A percentile compares a stretch with the other conserved stretches of the same genome.
phyloP scores from a whole-genome alignment of 805 yeast genomes.

The Hanseniaspora occidentalis region DNA sequence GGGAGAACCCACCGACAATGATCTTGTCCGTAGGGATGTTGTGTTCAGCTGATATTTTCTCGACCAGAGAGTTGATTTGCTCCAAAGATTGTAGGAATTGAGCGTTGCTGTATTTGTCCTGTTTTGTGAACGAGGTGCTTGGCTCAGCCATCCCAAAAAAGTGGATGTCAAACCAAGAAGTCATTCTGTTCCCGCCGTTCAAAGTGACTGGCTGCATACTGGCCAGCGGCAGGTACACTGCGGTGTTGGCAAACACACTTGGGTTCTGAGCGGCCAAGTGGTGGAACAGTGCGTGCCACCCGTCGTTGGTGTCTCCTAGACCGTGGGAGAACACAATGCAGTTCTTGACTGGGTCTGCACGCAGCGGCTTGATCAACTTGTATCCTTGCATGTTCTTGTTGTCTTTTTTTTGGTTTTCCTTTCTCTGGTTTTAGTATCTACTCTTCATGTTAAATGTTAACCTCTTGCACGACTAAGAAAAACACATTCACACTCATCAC shows the following conservation, averaged over 20 bases:
- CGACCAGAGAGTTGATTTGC: slow-evolving; percentile 32
- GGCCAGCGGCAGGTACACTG: slow-evolving; percentile 86
- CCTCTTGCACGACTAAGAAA: too few species aligned
- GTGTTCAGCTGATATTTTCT: slow-evolving; percentile 35
- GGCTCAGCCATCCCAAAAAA: slow-evolving; percentile 32
- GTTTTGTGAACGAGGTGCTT: slow-evolving; percentile 20
- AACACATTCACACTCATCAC: not conserved
- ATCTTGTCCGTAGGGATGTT: slow-evolving; percentile 55
- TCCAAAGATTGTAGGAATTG: slow-evolving; percentile 44
- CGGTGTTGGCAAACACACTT: slow-evolving; percentile 37
- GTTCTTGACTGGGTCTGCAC: slow-evolving; percentile 1
- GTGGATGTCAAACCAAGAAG: slow-evolving; percentile 79
- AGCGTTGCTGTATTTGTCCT: slow-evolving; percentile 27
- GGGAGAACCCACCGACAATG: slow-evolving; percentile 91
- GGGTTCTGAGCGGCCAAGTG: slow-evolving; percentile 28
- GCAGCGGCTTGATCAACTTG: slow-evolving; percentile 1
- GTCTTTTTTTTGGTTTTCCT: not conserved
- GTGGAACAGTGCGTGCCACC: slow-evolving; percentile 78
- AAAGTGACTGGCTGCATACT: slow-evolving; percentile 59
- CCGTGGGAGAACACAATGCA: slow-evolving; percentile 71
- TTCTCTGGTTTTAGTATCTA: slow-evolving; percentile 2
- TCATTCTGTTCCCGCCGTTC: slow-evolving; percentile 54
- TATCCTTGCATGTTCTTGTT: slow-evolving; percentile 3
- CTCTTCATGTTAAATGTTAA: slow-evolving; percentile 4
- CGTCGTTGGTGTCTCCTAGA: slow-evolving; percentile 80